Evolutionary conservation across 352 stramenopile genomes (phyloP), one percentile per base, ranked within the genome.

Genomic region (Globisporangium splendens): DNA sequence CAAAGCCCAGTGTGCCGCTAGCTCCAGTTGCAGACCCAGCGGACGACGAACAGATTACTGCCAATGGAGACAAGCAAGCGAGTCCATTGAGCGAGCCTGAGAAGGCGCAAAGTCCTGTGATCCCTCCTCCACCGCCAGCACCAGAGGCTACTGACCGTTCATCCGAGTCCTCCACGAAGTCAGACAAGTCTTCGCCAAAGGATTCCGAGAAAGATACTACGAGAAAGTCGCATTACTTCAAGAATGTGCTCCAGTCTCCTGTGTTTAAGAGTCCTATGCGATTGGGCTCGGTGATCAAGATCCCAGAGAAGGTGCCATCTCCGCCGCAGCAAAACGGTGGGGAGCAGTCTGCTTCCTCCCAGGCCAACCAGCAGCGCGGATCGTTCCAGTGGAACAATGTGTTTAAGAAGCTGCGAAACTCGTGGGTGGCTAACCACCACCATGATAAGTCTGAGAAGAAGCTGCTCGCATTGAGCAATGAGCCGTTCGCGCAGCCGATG

Each of bases 181-280:
- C 57, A 20, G 50, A 64, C 20, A 54, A 58, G 20, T n/a, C 33
- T 43, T 55, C 63, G 44, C 46, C 64, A 0, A 72, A 59, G 14
- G 66, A 65, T 5, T 33, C 38, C 0, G 64, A 73, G 46, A 61
- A 78, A 20, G 46, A 74, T 13, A 56, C 60, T 14, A 69, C 65
- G 17, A 72, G 79, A 38, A 93, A 90, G 61, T 95, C 83, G 4
- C 73, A 86, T 50, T 95, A 94, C 71, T 85, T 95, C 54, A 91
- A 91, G 66, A 86, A 90, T 42, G 84, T 95, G 48, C 66, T 95
- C 28, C 82, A 91, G 61, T 91, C 85, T 8, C 85, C 85, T 28
- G 83, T 92, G 49, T 92, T 93, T 61, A 88, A 89, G 60, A 78
- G 75, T 10, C 78, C 83, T 15, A 91, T 91, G 76, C 78, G 81